Base-by-base conservation (phyloP, 371 early-diverging fungal species). In the Capniomyces stellatus region DNA sequence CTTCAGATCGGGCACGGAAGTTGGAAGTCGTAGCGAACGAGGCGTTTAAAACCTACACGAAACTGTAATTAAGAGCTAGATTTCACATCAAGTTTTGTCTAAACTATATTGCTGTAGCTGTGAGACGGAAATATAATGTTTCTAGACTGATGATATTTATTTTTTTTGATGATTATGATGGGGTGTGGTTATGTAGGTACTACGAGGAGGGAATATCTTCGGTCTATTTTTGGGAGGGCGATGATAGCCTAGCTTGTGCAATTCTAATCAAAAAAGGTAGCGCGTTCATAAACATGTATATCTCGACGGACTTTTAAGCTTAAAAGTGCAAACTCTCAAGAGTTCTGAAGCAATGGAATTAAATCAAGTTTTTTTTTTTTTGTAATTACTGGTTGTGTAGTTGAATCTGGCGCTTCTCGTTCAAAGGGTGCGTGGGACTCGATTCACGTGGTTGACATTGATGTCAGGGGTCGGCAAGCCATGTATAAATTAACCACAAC, bases 351-450 rank as follows among this genome's bases (percentile, higher is more conserved):
- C n/a, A n/a, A n/a, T n/a, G n/a, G n/a, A n/a, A n/a, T n/a, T n/a
- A n/a, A n/a, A n/a, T n/a, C n/a, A n/a, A n/a, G n/a, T n/a, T n/a
- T n/a, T 15, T 40, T 15, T 40, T 40, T 15, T 40, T 40, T 40
- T 40, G 19, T 15, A 13, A 15, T 15, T 40, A 40, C 13, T 40
- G 19, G 19, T 15, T 40, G 40, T 40, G 39, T 49, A 49, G 49
- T 49, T 27, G 30, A 49, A n/a, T 25, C 23, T 18, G 28, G 28
- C 4, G 30, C 58, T 10, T 58, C 61, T 54, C 58, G 77, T 29
- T 76, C 84, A 68, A 86, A 84, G 54, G 94, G 94, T 23, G 78
- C 89, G n/a, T 96, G 97, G 97, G 97, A 96, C 61, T 92, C 94
- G n/a, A 92, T 95, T 63, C 97, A 96, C 60, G 92, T 95, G 1